Evolutionary conservation across 768 basidiomycete genomes (phyloP).

Genomic region (Suillus subaureus): DNA sequence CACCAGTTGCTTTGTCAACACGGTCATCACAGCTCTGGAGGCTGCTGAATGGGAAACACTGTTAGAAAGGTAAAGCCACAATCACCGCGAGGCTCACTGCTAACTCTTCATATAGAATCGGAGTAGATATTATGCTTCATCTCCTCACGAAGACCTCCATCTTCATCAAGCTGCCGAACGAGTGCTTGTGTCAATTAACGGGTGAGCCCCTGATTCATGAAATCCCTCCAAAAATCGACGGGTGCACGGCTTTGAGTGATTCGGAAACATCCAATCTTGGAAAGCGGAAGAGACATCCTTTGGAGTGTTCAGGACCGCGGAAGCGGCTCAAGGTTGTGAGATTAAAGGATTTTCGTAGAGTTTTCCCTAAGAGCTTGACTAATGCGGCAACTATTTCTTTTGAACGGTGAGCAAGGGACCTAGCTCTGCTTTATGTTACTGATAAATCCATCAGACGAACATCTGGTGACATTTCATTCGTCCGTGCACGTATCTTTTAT

Average conservation of each 20-base stretch:
- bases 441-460: slow-evolving; percentile 35
- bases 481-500: slow-evolving; percentile 68
- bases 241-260: slow-evolving; percentile 14
- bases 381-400: too few relatives aligned
- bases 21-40: too few relatives aligned
- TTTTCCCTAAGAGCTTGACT: too few relatives aligned
- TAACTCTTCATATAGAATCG: slow-evolving; percentile 54
- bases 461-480: slow-evolving; percentile 53
- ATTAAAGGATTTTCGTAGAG: background rate
- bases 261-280: slow-evolving; percentile 13
- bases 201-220: slow-evolving; percentile 66
- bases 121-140: slow-evolving; percentile 75
- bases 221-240: slow-evolving; percentile 25
- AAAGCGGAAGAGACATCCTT: slow-evolving; percentile 25
- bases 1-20: too few relatives aligned
- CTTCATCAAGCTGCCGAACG: slow-evolving; percentile 80
- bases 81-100: background rate
- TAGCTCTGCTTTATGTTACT: slow-evolving; percentile 3
- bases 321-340: slow-evolving; percentile 30
- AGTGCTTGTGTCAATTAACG: slow-evolving; percentile 81
- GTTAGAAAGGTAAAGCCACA: slow-evolving; percentile 53
- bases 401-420: slow-evolving; percentile 13
- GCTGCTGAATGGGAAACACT: slow-evolving; percentile 67
- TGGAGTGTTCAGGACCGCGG: slow-evolving; percentile 21
- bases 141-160: slow-evolving; percentile 74